These are phyloP conservation scores for Perkinsus olseni DNA, from an alignment of 169 alveolate genomes.

Conservation along the genomic window DNA sequence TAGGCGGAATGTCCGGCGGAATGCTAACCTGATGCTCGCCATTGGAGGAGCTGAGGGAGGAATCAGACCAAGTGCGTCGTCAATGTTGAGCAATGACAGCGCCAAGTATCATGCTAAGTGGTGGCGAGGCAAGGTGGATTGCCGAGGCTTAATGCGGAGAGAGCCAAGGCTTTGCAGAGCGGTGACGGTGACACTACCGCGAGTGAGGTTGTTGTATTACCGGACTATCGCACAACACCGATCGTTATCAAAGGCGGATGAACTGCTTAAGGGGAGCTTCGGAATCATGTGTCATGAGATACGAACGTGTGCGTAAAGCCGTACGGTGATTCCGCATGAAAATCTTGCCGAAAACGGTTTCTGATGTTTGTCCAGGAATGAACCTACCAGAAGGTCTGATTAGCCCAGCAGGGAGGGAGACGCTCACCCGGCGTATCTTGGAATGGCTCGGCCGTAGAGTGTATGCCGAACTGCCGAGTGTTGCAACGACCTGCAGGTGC, in stretches of 20 bases:
- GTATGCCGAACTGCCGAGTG: not conserved
- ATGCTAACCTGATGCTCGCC: no score
- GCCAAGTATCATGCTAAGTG: no score
- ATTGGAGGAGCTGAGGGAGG: no score
- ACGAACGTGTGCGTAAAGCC: not conserved
- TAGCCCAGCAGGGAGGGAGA: not conserved
- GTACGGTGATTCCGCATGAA: not conserved
- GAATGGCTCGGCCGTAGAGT: not conserved
- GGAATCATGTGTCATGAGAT: not conserved
- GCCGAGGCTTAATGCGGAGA: no score
- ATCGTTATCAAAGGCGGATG: not conserved
- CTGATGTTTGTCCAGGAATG: not conserved
- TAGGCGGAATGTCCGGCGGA: no score
- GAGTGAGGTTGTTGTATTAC: no score
- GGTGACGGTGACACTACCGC: no score
- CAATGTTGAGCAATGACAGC: no score
- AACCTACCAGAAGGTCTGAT: not conserved
- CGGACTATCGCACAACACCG: not conserved
- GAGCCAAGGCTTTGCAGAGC: no score
- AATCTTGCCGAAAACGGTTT: not conserved
- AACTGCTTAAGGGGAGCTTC: not conserved
- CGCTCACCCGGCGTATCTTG: not conserved
- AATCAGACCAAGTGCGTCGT: no score
- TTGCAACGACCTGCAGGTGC: not conserved
- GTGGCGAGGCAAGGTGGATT: no score